Evolutionary conservation across 78 protist genomes (phyloP).

Genomic region (Cavenderia fasciculata): DNA sequence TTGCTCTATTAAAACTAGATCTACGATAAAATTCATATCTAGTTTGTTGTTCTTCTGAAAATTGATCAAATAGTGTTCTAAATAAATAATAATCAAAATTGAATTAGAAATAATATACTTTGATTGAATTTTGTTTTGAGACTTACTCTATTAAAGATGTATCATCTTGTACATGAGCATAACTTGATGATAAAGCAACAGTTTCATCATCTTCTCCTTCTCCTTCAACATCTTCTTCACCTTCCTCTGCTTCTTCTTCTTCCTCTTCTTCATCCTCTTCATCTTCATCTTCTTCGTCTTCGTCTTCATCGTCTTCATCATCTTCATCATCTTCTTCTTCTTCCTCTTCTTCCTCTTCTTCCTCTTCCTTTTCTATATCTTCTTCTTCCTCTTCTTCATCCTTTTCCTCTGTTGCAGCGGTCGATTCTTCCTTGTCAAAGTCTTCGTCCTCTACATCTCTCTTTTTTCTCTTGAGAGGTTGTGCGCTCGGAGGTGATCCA

Average conservation of each 20-base stretch:
- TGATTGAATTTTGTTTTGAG: too few relatives aligned
- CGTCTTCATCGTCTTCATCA: neutral
- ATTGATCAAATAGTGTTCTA: constrained; percentile 8
- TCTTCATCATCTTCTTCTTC: constrained; percentile 16
- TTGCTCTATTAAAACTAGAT: constrained; percentile 28
- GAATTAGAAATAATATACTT: too few relatives aligned
- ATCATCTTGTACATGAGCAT: neutral
- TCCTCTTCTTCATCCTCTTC: constrained; percentile 31
- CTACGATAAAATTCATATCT: constrained; percentile 51
- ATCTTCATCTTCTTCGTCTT: constrained; percentile 1
- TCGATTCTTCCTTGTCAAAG: neutral
- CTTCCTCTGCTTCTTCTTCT: constrained; percentile 9
- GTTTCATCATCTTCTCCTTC: neutral
- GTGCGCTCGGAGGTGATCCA: neutral
- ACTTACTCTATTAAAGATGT: constrained; percentile 12
- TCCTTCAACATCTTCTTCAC: neutral
- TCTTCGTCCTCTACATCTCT: neutral
- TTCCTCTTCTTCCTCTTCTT: neutral
- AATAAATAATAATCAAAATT: too few relatives aligned
- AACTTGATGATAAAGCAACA: neutral
- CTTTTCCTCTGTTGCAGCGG: neutral
- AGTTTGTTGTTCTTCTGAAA: constrained; percentile 54
- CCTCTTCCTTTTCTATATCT: neutral
- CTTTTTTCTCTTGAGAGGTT: neutral
- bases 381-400: constrained; percentile 2